phyloP scores from a whole-genome alignment of 768 basidiomycete genomes.

The Lactarius pseudohatsudake region DNA sequence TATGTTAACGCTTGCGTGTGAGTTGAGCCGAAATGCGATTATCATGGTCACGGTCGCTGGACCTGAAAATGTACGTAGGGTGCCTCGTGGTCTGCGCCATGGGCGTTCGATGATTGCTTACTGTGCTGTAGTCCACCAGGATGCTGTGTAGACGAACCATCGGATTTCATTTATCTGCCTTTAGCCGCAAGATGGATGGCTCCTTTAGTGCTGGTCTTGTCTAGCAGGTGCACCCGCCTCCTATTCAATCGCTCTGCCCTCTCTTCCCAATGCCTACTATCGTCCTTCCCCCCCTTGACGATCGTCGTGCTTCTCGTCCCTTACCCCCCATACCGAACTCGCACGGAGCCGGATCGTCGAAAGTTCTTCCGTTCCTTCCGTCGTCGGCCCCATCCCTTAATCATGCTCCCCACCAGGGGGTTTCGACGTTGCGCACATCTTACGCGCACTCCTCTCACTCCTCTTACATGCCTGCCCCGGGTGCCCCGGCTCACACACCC shows the following conservation, averaged over 20 bases:
- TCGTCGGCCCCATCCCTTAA: background rate
- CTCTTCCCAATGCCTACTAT: slow-evolving; percentile 6
- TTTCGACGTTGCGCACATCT: background rate
- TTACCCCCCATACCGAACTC: slow-evolving; percentile 5
- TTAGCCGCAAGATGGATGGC: background rate
- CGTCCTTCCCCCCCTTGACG: background rate
- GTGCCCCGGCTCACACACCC: slow-evolving; percentile 25
- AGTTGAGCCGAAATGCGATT: background rate
- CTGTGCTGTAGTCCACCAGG: background rate
- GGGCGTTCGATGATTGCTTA: background rate
- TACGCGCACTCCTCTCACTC: background rate
- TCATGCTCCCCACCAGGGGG: background rate
- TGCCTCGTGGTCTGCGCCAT: background rate
- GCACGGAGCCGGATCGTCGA: background rate
- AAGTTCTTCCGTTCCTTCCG: background rate
- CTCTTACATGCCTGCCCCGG: background rate
- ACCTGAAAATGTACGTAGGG: background rate
- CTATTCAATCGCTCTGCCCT: background rate
- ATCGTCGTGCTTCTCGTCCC: slow-evolving; percentile 1
- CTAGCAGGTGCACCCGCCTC: background rate
- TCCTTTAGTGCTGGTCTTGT: background rate
- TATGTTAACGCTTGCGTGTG: background rate
- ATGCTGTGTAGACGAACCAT: background rate
- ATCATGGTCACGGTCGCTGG: background rate
- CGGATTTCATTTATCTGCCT: slow-evolving; percentile 4